Evolutionary conservation across 768 basidiomycete species (phyloP).

Genomic region (Phallus indusiatus): DNA sequence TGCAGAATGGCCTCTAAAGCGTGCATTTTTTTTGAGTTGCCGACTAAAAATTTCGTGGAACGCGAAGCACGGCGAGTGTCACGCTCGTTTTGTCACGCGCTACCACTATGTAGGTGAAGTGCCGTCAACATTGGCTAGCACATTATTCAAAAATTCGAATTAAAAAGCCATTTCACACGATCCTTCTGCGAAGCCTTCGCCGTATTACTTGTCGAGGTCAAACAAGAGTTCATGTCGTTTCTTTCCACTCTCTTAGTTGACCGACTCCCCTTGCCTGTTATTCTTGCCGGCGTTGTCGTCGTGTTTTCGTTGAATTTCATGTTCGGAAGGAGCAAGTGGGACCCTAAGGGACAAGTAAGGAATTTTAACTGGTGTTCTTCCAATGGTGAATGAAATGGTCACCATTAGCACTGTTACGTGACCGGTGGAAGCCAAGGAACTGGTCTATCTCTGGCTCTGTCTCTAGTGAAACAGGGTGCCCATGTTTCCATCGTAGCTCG

Average conservation of each 20-base stretch:
- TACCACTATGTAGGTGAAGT: too few relatives aligned
- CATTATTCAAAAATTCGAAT: too few relatives aligned
- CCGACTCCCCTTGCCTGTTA: neutral
- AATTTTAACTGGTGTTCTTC: neutral
- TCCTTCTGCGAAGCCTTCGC: too few relatives aligned
- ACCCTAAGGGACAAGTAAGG: conserved; percentile 36
- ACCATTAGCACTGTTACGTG: conserved; percentile 31
- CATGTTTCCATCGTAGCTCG: conserved; percentile 35
- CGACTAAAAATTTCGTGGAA: neutral
- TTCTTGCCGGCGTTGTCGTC: neutral
- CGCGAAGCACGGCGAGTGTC: too few relatives aligned
- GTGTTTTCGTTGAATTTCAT: neutral
- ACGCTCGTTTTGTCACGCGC: too few relatives aligned
- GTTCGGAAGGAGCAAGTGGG: conserved; percentile 31
- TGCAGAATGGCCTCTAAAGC: conserved; percentile 49
- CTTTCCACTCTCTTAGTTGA: too few relatives aligned
- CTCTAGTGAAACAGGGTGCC: conserved; percentile 28
- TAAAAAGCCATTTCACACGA: too few relatives aligned
- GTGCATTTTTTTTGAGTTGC: too few relatives aligned
- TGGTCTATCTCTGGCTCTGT: conserved; percentile 29
- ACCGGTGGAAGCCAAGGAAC: conserved; percentile 34
- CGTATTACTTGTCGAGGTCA: too few relatives aligned
- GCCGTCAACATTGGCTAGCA: too few relatives aligned
- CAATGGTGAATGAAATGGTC: neutral
- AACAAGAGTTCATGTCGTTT: too few relatives aligned